These are phyloP conservation scores for Drosera capensis DNA, from an alignment of 148 eudicot species.

Conservation along the genomic window DNA sequence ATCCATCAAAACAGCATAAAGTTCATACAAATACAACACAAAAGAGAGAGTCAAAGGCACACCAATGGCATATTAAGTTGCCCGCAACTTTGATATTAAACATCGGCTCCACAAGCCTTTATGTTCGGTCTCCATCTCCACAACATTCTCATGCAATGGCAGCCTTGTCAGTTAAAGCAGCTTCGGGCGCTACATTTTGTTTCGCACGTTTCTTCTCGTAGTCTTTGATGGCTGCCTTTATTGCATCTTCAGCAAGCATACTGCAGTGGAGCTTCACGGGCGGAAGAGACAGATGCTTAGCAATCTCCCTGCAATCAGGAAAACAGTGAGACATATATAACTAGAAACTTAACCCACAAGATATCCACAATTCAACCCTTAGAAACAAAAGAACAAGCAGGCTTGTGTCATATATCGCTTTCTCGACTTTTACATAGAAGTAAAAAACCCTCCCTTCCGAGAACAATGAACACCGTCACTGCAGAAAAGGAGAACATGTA, in stretches of 20 bases:
- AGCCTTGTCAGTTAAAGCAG: constrained; percentile 28
- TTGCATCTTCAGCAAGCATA: constrained; percentile 99
- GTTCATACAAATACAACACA: too few relatives aligned
- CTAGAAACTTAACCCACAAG: not conserved
- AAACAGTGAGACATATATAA: not conserved
- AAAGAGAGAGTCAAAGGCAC: too few relatives aligned
- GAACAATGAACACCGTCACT: too few relatives aligned
- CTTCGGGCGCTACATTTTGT: constrained; percentile 7
- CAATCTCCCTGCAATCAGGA: constrained; percentile 55
- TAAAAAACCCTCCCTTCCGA: too few relatives aligned
- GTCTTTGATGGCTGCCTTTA: constrained; percentile 86
- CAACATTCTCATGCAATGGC: constrained; percentile 42
- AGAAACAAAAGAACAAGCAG: not conserved
- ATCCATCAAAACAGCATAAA: too few relatives aligned
- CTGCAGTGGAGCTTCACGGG: constrained; percentile 96
- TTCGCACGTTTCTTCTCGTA: constrained; percentile 55
- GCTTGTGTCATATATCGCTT: too few relatives aligned
- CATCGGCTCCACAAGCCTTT: too few relatives aligned
- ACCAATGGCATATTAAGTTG: too few relatives aligned
- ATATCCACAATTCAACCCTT: not conserved
- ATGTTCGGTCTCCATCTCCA: too few relatives aligned
- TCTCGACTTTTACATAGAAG: too few relatives aligned
- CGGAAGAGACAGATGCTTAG: constrained; percentile 88
- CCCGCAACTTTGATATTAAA: too few relatives aligned
- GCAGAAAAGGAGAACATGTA: too few relatives aligned